Evolutionary conservation across 2,329 filamentous ascomycete genomes (phyloP), one percentile per base, ranked within the genome.

Genomic region (Xylariaceae sp.): DNA sequence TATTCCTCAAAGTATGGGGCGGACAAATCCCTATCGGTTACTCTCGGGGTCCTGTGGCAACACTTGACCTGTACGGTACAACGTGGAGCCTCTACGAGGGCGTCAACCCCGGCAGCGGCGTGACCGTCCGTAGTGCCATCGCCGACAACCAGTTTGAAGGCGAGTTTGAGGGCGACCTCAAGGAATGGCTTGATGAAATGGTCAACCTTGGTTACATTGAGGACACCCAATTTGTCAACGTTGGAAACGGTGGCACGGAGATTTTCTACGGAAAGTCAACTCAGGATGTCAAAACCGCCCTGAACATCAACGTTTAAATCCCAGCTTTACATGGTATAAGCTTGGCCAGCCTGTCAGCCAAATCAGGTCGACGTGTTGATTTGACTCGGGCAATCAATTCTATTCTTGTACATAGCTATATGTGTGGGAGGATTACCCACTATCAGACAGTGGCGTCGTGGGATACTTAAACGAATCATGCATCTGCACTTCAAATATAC

Each of bases 21-120:
- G 47, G 52, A 17, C 58, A 61, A 41, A 49, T 58, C 5, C 58
- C 58, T 11, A 57, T 61, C 47, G 58, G 57, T 2, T 60, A 53
- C 39, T 44, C 49, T 7, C 38, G 40, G 2, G 57, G 57, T 6
- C 55, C 56, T 27, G 56, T 60, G 17, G 56, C 56, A 2, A 58
- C 53, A 2, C 30, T 60, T 30, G 32, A 54, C 11, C 49, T 61
- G 6, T 61, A 56, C 47, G 58, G 56, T 32, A 52, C 48, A 6
- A 47, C 33, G 46, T 61, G 56, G 56, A 52, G 50, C 42, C 48
- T 61, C 11, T 61, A 61, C 50, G 52, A 58, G 41, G 58, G 58
- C 46, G 22, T 51, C 50, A 61, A 60, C 47, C 52, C 54, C 1
- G 49, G 12, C 42, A 60, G 39, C 42, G 57, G 58, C 43, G 54